Base-by-base conservation (phyloP, 1,284 basidiomycete genomes). In the Neonothopanus nambi region DNA sequence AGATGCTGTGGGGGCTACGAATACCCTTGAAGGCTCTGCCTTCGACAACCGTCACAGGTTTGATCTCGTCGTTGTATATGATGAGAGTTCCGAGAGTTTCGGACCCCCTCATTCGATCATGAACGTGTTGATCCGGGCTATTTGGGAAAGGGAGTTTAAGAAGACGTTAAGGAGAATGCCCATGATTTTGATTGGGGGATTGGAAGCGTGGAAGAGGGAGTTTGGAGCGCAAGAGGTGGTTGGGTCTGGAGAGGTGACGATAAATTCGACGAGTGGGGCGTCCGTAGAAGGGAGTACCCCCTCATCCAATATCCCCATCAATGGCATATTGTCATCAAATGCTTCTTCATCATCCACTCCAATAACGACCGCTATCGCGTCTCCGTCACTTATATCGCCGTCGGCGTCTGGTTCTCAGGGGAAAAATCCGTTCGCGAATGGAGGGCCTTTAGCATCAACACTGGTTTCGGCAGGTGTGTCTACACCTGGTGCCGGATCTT, bases 21-120 rank as follows among this genome's bases (percentile, higher is more conserved):
- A 94, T 0, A 75, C 78, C 21, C 67, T 79, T 36, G 94, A 98
- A 70, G 79, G 77, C 38, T 75, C 76, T 1, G 74, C 89, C 17
- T 98, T 98, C 68, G 70, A 75, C 23, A 87, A 89, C 54, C 87
- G 96, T 24, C 82, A 93, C 65, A 87, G 87, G 61, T 97, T 91
- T 68, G 95, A 98, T 61, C 71, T 97, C 13, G 84, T 98, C n/a
- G 91, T 91, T 9, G 73, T 98, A 2, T 95, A 94, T 68, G 95
- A 99, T 68, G 70, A 82, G 41, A 71, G 77, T 5, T 94, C 93
- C 2, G 77, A 77, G 24, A 70, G 72, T 2, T 81, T 90, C 60
- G 81, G 78, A 5, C 64, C 70, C 11, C 63, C 68, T 13, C 69
- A 73, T 3, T 76, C 80, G 0, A 80, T 88, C 0, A 69, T 90